Conservation (phyloP, 176 grass and related monocot genomes). For the Oryza coarctata region DNA sequence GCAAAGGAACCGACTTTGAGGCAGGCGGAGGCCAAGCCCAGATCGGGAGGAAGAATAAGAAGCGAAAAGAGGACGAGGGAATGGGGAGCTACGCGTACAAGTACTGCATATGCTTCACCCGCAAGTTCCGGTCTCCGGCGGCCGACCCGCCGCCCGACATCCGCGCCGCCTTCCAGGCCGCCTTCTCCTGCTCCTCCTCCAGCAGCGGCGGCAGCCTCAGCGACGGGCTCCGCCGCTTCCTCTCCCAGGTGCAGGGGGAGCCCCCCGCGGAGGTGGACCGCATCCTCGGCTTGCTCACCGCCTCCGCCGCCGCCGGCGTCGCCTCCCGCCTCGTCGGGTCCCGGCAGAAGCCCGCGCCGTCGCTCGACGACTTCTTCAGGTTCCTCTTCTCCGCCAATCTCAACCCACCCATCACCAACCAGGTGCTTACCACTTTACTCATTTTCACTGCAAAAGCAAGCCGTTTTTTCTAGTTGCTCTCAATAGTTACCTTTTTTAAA, state of each 20-base stretch:
- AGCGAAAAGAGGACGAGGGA: background rate
- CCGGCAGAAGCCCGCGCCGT: background rate
- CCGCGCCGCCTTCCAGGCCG: conserved; percentile 32
- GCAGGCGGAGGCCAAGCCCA: background rate
- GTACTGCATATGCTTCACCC: conserved; percentile 82
- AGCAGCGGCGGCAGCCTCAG: background rate
- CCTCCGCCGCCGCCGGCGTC: background rate
- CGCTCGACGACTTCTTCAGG: conserved; percentile 62
- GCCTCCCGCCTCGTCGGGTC: conserved; percentile 40
- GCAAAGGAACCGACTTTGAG: background rate
- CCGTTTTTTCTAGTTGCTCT: too few relatives aligned
- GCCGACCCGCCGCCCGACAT: conserved; percentile 66
- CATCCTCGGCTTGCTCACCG: conserved; percentile 31
- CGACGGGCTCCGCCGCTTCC: conserved; percentile 48
- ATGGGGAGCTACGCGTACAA: conserved; percentile 59
- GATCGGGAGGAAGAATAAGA: background rate
- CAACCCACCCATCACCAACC: conserved; percentile 55
- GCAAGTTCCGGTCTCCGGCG: conserved; percentile 70
- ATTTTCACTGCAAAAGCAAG: too few relatives aligned
- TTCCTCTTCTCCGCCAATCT: conserved; percentile 71
- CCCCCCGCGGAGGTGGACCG: conserved; percentile 36
- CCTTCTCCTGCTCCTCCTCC: background rate
- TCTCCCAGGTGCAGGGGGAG: conserved; percentile 51
- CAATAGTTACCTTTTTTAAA: too few relatives aligned
- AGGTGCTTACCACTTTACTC: background rate